phyloP scores from a whole-genome alignment of 2,329 filamentous ascomycete species.

The Celoporthe dispersa region DNA sequence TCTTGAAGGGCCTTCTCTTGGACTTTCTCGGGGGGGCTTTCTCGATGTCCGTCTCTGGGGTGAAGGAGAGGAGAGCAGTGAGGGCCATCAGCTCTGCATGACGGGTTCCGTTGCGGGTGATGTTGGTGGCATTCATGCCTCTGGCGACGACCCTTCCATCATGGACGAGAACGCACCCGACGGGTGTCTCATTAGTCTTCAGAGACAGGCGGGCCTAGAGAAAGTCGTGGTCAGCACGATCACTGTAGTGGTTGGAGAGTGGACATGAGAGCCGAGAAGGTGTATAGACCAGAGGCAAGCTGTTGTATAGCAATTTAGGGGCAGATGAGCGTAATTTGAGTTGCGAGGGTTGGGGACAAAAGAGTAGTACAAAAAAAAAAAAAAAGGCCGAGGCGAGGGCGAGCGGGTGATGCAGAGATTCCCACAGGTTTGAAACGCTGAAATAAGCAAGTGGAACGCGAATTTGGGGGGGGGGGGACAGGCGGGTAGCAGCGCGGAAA shows the following conservation, averaged over 20 bases:
- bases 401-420: not conserved
- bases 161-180: slow-evolving; percentile 92
- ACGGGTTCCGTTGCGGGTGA: slow-evolving; percentile 86
- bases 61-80: slow-evolving; percentile 55
- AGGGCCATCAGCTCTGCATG: slow-evolving; percentile 96
- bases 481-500: slow-evolving; percentile 12
- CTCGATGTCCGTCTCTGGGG: slow-evolving; percentile 39
- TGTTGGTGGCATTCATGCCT: slow-evolving; percentile 97
- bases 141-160: slow-evolving; percentile 77
- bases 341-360: not conserved
- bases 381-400: not conserved
- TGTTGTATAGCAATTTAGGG: not conserved
- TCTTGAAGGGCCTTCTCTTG: slow-evolving; percentile 22
- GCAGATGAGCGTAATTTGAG: not conserved
- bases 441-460: slow-evolving; percentile 20
- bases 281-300: not conserved
- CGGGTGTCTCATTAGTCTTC: slow-evolving; percentile 86
- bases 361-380: not conserved
- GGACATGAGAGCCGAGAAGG: not conserved
- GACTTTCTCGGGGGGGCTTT: slow-evolving; percentile 25
- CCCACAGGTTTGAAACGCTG: slow-evolving; percentile 34
- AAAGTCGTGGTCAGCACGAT: slow-evolving; percentile 26
- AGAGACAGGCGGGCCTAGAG: slow-evolving; percentile 82
- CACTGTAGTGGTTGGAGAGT: not conserved
- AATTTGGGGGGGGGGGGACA: too few species aligned